Base-by-base conservation (phyloP, 73 alveolate species). In the Breviolum minutum region DNA sequence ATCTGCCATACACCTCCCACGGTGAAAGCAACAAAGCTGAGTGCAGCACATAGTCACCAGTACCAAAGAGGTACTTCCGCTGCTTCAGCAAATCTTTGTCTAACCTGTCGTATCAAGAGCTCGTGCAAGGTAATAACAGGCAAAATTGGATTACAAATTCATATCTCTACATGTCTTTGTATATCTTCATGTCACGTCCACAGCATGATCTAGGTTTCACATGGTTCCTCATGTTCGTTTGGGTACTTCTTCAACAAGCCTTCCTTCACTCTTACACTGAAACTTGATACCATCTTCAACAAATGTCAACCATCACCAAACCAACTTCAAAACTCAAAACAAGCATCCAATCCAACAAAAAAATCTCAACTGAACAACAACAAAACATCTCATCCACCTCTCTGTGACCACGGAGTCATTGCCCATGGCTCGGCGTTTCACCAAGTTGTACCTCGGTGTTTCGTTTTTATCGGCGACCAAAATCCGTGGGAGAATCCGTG, bases 371-470 rank as follows among this genome's bases (percentile, higher is more conserved):
- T 40, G 5, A 40, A 40, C 0, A 40, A 40, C 0, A 40, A 40
- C 60, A 77, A 77, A 77, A 22, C 48, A 24, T 7, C 13, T 29
- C 87, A 14, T 29, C 8, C 17, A 62, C 88, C 88, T 71, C 74
- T 90, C 97, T 20, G 97, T 73, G 62, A 73, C 88, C 2, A 71
- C 86, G 12, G 97, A 61, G 22, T 90, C 97, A 26, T 73, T 90
- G 74, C 97, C 97, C 97, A 71, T 90, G 86, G 95, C 95, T 48
- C 95, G 95, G 24, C 82, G 95, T 60, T 88, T 88, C 86, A 88
- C 95, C 61, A 88, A 48, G 95, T 88, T 70, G 74, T 88, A 88
- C 95, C 95, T 88, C 24, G 64, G 63, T 5, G 29, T n/a, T 30
- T n/a, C 86, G 26, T 76, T 17, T 40, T 40, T 3, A 40, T 6